Evolutionary conservation across 768 basidiomycete genomes (phyloP).

Genomic region (Rickenella mellea): DNA sequence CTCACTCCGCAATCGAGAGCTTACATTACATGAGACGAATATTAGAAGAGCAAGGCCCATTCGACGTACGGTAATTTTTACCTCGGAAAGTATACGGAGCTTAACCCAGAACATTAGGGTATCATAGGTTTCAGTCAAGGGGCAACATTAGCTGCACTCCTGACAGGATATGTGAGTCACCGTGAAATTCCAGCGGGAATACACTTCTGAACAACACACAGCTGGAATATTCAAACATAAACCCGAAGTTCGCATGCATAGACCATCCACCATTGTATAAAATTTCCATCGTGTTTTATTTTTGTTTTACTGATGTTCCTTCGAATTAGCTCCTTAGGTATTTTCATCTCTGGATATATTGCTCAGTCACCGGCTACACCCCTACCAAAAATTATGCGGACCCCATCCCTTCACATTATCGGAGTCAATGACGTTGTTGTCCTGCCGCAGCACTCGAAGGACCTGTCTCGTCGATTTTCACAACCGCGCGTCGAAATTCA

Average conservation of each 20-base stretch:
- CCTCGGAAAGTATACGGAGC: background rate
- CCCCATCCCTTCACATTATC: background rate
- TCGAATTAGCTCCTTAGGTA: background rate
- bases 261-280: background rate
- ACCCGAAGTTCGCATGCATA: background rate
- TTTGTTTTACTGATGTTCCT: background rate
- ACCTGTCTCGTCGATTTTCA: background rate
- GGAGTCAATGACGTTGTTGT: background rate
- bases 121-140: conserved; percentile 1
- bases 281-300: background rate
- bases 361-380: background rate
- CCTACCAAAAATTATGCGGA: background rate
- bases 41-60: background rate
- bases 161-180: background rate
- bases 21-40: background rate
- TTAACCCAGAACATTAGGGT: background rate
- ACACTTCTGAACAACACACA: background rate
- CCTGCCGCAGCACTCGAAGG: background rate
- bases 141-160: background rate
- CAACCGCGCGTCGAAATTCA: background rate
- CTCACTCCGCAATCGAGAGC: background rate
- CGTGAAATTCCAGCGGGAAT: background rate
- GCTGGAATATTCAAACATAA: background rate
- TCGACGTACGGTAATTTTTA: background rate
- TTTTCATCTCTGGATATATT: background rate